A percentile compares a stretch with the other conserved stretches of the same genome.
These are phyloP conservation scores for Gautieria morchelliformis DNA, from an alignment of 768 basidiomycete genomes.

Conservation along the genomic window DNA sequence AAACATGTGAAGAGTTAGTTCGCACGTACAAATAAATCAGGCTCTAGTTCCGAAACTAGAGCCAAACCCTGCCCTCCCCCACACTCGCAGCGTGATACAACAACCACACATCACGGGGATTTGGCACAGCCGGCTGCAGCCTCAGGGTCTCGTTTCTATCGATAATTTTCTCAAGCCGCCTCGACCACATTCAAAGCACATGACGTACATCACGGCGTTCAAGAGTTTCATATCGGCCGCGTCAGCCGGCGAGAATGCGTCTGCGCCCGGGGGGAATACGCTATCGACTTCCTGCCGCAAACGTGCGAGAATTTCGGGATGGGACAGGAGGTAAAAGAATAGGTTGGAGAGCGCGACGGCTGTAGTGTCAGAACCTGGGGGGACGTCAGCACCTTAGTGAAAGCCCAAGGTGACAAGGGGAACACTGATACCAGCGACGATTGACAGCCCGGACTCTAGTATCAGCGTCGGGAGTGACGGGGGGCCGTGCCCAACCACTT, in stretches of 20 bases:
- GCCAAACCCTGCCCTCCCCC: too few species aligned
- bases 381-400: background rate
- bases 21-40: too few species aligned
- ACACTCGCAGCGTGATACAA: too few species aligned
- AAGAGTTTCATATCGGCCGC: constrained; percentile 23
- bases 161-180: background rate
- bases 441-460: constrained; percentile 28
- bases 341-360: constrained; percentile 28
- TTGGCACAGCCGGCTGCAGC: constrained; percentile 38
- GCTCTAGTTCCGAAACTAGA: too few species aligned
- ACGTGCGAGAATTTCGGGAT: constrained; percentile 27
- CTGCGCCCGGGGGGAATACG: constrained; percentile 26
- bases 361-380: constrained; percentile 34
- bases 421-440: constrained; percentile 25
- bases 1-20: too few species aligned
- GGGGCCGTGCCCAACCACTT: too few species aligned
- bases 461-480: too few species aligned
- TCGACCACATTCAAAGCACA: background rate
- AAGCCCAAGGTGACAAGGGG: background rate
- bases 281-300: constrained; percentile 35
- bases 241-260: constrained; percentile 14
- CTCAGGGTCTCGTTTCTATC: constrained; percentile 41
- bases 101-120: constrained; percentile 26
- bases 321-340: constrained; percentile 30
- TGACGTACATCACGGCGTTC: constrained; percentile 26